Percentiles rank a stretch among this genome's conserved stretches.
Evolutionary conservation across 208 protist genomes (phyloP).

Genomic region (Leishmania major): DNA sequence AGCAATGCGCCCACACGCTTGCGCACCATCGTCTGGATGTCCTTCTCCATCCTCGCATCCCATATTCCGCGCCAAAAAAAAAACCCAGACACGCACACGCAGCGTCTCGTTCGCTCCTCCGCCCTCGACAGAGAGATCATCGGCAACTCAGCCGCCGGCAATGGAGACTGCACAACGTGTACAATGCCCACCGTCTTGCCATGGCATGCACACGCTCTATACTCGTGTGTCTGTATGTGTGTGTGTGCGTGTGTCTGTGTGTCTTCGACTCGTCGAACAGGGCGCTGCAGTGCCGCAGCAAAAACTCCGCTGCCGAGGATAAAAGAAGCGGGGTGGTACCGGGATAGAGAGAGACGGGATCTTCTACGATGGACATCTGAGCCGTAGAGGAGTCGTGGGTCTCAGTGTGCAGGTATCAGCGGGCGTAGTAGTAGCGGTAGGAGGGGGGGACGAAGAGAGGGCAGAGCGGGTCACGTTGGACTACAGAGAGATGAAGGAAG

Average conservation of each 20-base stretch:
- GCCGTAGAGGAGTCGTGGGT: not conserved
- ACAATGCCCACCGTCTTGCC: not conserved
- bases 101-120: not conserved
- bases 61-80: not conserved
- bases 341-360: not conserved
- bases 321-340: not conserved
- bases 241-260: not conserved
- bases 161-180: not conserved
- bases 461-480: not conserved
- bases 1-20: not conserved
- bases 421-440: not conserved
- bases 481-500: constrained; percentile 11
- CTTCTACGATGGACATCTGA: not conserved
- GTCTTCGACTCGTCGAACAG: too few relatives aligned
- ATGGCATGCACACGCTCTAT: not conserved
- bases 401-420: not conserved
- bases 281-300: too few relatives aligned
- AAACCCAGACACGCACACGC: not conserved
- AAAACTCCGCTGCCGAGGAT: not conserved
- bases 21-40: not conserved
- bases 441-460: not conserved
- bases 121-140: not conserved
- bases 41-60: not conserved
- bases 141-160: not conserved
- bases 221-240: not conserved